Percentiles rank a stretch among this genome's conserved stretches.
Conservation (phyloP, 2,329 filamentous ascomycete genomes). For the Trichoderma hamatum region DNA sequence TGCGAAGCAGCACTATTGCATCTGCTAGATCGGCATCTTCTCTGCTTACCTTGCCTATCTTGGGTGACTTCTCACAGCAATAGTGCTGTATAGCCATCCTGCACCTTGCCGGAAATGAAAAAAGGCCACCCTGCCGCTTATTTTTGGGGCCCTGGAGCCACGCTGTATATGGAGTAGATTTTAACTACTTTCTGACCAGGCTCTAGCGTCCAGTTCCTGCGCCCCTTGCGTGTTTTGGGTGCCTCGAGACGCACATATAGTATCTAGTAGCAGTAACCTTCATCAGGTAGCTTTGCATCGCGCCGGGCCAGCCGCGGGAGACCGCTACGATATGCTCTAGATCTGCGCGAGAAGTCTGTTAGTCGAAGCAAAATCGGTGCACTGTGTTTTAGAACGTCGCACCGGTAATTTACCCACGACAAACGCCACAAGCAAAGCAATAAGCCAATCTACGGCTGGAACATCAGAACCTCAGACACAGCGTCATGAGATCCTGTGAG, state of each 20-base stretch:
- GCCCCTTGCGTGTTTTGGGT: neutral
- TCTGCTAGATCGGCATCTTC: neutral
- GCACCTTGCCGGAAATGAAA: constrained; percentile 1
- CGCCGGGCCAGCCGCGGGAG: neutral
- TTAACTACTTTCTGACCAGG: neutral
- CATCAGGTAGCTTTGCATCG: neutral
- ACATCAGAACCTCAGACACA: neutral
- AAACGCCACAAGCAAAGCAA: neutral
- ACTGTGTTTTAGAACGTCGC: neutral
- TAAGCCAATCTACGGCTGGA: neutral
- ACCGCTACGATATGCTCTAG: neutral
- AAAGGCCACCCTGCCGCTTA: neutral
- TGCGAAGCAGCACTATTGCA: neutral
- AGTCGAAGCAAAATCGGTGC: neutral
- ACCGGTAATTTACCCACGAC: neutral
- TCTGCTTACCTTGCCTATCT: neutral
- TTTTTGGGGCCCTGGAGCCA: neutral
- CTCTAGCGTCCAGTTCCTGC: neutral
- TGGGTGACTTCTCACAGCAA: neutral
- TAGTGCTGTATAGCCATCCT: neutral
- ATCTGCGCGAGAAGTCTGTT: neutral
- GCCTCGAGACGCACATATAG: too few species aligned
- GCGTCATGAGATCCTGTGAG: constrained; percentile 13
- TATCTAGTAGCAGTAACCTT: too few species aligned
- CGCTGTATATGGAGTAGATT: constrained; percentile 5